These are phyloP conservation scores for Coelastrella sp. DNA, from an alignment of 139 green algal genomes.

Conservation along the genomic window DNA sequence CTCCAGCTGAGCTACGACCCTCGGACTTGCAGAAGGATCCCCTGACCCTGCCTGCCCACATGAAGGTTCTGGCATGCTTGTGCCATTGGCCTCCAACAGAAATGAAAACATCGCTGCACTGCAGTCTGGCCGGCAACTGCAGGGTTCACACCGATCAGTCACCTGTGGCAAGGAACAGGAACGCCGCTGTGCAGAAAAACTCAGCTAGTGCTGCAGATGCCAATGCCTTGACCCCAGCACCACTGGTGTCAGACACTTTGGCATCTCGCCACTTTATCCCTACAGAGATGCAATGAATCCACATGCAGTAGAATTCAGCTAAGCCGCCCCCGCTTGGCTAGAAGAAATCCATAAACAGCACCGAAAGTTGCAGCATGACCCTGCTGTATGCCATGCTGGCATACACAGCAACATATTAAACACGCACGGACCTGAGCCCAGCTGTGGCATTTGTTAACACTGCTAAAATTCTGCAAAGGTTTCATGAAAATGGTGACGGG, in stretches of 20 bases:
- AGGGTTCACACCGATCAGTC: neutral
- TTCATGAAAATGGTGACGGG: no score
- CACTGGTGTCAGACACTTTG: neutral
- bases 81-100: neutral
- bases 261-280: neutral
- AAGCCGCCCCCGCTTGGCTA: neutral
- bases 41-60: no score
- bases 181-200: conserved; percentile 45
- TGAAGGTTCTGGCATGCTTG: no score
- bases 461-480: no score
- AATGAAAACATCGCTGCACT: neutral
- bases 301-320: neutral
- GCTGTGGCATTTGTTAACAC: no score
- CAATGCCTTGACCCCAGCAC: neutral
- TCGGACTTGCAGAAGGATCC: no score
- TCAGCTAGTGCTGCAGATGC: conserved; percentile 21
- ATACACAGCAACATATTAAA: no score
- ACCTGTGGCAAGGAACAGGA: conserved; percentile 25
- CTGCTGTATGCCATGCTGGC: no score
- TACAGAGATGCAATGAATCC: neutral
- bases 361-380: no score
- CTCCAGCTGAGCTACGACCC: no score
- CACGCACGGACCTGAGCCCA: no score
- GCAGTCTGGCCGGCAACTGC: neutral
- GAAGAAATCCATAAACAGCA: neutral